Conservation (phyloP, 805 yeast species). For the Ogataea nitratoaversa region DNA sequence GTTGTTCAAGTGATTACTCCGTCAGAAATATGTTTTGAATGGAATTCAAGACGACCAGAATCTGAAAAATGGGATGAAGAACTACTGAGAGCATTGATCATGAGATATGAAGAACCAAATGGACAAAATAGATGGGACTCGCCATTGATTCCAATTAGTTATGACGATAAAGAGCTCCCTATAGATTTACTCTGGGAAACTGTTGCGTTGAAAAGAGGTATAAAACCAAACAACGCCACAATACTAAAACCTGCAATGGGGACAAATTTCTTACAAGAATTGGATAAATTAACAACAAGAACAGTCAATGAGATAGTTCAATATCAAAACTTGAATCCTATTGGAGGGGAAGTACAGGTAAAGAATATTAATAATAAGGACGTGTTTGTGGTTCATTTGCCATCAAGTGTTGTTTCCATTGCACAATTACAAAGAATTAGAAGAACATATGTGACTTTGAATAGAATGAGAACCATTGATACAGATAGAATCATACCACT, state of each 20-base stretch:
- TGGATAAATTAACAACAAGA: constrained; percentile 66
- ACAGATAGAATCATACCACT: constrained; percentile 60
- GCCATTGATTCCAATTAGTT: constrained; percentile 72
- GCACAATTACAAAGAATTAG: constrained; percentile 82
- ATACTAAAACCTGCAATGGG: constrained; percentile 74
- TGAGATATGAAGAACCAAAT: constrained; percentile 93
- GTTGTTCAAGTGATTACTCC: constrained; percentile 78
- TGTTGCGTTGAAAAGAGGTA: constrained; percentile 53
- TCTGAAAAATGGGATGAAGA: constrained; percentile 57
- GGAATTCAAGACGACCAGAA: constrained; percentile 44
- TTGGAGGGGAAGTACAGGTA: constrained; percentile 49
- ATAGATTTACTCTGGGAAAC: constrained; percentile 65
- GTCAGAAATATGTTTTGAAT: constrained; percentile 51
- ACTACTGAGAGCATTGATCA: constrained; percentile 61
- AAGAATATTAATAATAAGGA: constrained; percentile 30
- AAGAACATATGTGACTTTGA: constrained; percentile 77
- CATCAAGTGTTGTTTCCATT: constrained; percentile 52
- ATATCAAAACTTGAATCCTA: constrained; percentile 48
- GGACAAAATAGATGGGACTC: constrained; percentile 88
- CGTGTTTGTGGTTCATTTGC: constrained; percentile 52
- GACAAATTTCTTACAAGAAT: constrained; percentile 68
- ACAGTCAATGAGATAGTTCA: constrained; percentile 62
- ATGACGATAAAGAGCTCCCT: constrained; percentile 52
- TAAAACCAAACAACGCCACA: constrained; percentile 83
- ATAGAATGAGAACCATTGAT: constrained; percentile 74